Percentiles rank a stretch among this genome's conserved stretches.
phyloP scores from a whole-genome alignment of 495 filamentous ascomycete species.

The Penicillium cinerascens region DNA sequence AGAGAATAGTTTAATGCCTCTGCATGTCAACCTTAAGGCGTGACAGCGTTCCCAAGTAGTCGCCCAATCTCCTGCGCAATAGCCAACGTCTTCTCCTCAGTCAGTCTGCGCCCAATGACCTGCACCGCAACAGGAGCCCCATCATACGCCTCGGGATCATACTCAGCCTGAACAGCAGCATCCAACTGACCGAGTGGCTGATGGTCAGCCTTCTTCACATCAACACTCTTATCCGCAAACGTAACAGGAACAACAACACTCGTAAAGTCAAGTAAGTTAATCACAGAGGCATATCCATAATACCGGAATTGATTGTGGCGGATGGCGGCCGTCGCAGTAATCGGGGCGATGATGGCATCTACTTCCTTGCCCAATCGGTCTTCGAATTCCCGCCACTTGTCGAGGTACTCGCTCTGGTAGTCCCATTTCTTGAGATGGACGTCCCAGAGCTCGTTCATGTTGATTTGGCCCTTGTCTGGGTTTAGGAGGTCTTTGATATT shows the following conservation, averaged over 20 bases:
- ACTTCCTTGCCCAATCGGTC: conserved; percentile 25
- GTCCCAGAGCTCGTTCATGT: conserved; percentile 33
- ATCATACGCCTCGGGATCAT: conserved; percentile 47
- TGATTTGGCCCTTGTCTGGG: conserved; percentile 23
- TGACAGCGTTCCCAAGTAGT: conserved; percentile 6
- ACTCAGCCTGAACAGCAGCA: conserved; percentile 17
- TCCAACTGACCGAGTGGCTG: conserved; percentile 34
- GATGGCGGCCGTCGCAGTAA: conserved; percentile 41
- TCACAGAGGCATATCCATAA: conserved; percentile 34
- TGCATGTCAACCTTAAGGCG: neutral
- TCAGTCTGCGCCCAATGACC: conserved; percentile 43
- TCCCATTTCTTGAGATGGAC: conserved; percentile 35
- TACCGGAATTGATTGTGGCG: conserved; percentile 33
- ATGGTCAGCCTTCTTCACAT: conserved; percentile 25
- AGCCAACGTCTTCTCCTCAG: conserved; percentile 47
- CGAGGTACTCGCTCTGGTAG: conserved; percentile 37
- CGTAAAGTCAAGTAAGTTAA: conserved; percentile 46
- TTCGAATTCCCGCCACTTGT: conserved; percentile 28
- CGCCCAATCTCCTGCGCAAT: conserved; percentile 26
- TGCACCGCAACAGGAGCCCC: conserved; percentile 48
- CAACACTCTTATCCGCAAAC: conserved; percentile 35
- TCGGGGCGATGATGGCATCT: conserved; percentile 50
- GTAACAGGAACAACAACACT: conserved; percentile 46
- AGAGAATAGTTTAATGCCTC: neutral
- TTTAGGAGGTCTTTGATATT: conserved; percentile 39